These are phyloP conservation scores for Curvularia spicifera DNA, from an alignment of 2,329 filamentous ascomycete species.

Conservation along the genomic window DNA sequence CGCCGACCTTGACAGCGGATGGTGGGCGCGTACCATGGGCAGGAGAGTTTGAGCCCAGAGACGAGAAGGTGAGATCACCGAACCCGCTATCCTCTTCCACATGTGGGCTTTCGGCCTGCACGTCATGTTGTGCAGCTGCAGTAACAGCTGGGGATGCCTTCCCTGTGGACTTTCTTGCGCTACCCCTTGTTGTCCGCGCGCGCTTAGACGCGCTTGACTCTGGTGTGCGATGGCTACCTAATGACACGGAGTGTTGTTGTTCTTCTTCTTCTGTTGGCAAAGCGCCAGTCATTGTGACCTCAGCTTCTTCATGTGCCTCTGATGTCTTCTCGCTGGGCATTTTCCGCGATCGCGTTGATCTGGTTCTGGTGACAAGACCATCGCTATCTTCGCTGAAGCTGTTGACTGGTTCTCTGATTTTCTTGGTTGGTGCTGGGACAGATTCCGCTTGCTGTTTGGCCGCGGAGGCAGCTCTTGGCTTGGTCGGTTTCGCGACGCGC, in stretches of 20 bases:
- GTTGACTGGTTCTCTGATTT: conserved; percentile 22
- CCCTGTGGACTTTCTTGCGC: conserved; percentile 24
- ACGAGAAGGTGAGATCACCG: conserved; percentile 45
- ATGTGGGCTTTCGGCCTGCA: conserved; percentile 11
- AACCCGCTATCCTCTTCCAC: conserved; percentile 39
- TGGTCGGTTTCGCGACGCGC: conserved; percentile 37
- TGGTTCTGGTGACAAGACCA: conserved; percentile 42
- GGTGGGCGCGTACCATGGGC: conserved; percentile 49
- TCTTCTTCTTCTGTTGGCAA: conserved; percentile 32
- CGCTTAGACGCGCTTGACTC: conserved; percentile 26
- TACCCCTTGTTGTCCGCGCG: conserved; percentile 27
- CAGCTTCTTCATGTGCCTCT: conserved; percentile 29
- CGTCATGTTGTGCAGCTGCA: conserved; percentile 17
- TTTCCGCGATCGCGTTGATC: conserved; percentile 29
- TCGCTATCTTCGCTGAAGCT: conserved; percentile 48
- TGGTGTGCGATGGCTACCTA: conserved; percentile 31
- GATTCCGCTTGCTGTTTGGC: conserved; percentile 28
- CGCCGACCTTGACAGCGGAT: conserved; percentile 53
- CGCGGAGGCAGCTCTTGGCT: conserved; percentile 27
- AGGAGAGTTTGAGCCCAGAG: conserved; percentile 43
- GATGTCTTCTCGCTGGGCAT: conserved; percentile 29
- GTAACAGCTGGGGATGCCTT: conserved; percentile 20
- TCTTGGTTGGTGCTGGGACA: conserved; percentile 25
- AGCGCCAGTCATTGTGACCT: conserved; percentile 48
- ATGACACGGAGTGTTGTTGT: conserved; percentile 3